These are phyloP conservation scores for Danielia reshetovae DNA, from an alignment of 805 yeast genomes.

Conservation along the genomic window DNA sequence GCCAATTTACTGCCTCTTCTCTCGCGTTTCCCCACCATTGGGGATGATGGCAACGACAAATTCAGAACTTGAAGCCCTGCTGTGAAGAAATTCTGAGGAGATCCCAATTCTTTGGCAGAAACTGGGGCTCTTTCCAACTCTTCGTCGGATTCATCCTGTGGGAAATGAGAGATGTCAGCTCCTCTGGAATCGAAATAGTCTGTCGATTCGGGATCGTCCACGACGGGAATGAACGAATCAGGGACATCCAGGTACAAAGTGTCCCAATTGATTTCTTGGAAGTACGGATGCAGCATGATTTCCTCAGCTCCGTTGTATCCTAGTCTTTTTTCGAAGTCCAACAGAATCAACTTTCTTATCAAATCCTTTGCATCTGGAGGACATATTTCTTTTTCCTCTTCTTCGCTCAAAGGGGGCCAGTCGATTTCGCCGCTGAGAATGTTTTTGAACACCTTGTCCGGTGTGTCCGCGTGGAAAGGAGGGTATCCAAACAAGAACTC, in stretches of 20 bases:
- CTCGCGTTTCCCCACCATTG: conserved; percentile 45
- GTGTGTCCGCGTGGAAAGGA: conserved; percentile 83
- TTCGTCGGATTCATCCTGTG: conserved; percentile 42
- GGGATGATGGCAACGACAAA: conserved; percentile 19
- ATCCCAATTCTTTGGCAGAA: conserved; percentile 10
- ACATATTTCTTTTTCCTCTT: conserved; percentile 50
- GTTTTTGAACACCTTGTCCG: conserved; percentile 77
- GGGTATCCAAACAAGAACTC: conserved; percentile 92
- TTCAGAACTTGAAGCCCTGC: conserved; percentile 5
- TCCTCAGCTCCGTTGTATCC: conserved; percentile 81
- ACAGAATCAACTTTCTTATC: conserved; percentile 55
- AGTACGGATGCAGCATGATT: conserved; percentile 75
- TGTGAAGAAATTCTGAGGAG: conserved; percentile 8
- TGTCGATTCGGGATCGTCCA: conserved; percentile 79
- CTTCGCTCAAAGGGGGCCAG: conserved; percentile 73
- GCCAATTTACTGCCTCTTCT: conserved; percentile 70
- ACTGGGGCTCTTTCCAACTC: conserved; percentile 14
- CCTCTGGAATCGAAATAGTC: conserved; percentile 92
- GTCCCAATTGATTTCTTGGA: conserved; percentile 71
- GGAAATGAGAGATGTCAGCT: conserved; percentile 66
- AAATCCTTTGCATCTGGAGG: conserved; percentile 71
- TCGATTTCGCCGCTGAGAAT: conserved; percentile 69
- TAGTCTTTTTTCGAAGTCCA: conserved; percentile 63
- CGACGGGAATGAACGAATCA: conserved; percentile 70
- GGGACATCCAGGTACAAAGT: conserved; percentile 66